Evolutionary conservation across 2,329 filamentous ascomycete species (phyloP).

Genomic region (Blastomyces gilchristii): DNA sequence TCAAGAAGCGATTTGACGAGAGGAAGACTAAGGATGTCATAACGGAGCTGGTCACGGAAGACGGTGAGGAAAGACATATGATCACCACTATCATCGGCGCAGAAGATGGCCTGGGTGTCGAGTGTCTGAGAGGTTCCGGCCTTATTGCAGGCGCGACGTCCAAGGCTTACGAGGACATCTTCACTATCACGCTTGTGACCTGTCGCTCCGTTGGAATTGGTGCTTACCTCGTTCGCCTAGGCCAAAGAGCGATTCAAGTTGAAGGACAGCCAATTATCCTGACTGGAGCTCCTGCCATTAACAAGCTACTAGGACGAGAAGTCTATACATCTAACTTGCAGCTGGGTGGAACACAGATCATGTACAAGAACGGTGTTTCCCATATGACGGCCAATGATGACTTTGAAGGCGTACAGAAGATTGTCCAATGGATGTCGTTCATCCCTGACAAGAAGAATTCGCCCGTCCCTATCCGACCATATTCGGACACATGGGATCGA

Average conservation of each 20-base stretch:
- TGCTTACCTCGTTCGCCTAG: constrained; percentile 95
- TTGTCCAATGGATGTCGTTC: constrained; percentile 96
- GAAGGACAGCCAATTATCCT: constrained; percentile 98
- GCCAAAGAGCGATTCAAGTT: constrained; percentile 96
- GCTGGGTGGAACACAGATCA: constrained; percentile 99
- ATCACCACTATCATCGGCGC: constrained; percentile 87
- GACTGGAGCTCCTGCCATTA: constrained; percentile 91
- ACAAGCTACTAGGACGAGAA: constrained; percentile 95
- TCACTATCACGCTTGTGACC: constrained; percentile 93
- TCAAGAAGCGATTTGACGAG: constrained; percentile 78
- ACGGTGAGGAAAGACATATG: constrained; percentile 84
- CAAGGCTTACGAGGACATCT: constrained; percentile 95
- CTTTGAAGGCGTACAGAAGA: constrained; percentile 95
- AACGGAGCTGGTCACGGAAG: constrained; percentile 75
- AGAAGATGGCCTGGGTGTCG: constrained; percentile 93
- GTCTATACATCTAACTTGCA: constrained; percentile 99
- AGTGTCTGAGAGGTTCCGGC: constrained; percentile 93
- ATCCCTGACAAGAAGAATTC: constrained; percentile 91
- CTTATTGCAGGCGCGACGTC: constrained; percentile 96
- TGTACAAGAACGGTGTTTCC: constrained; percentile 99
- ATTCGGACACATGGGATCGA: constrained; percentile 80
- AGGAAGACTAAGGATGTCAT: constrained; percentile 65
- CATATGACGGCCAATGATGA: constrained; percentile 98
- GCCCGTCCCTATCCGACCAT: constrained; percentile 84
- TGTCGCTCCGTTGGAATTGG: constrained; percentile 98